These are phyloP conservation scores for Phylloporus rhodoxanthus DNA, from an alignment of 768 basidiomycete species.

Conservation along the genomic window DNA sequence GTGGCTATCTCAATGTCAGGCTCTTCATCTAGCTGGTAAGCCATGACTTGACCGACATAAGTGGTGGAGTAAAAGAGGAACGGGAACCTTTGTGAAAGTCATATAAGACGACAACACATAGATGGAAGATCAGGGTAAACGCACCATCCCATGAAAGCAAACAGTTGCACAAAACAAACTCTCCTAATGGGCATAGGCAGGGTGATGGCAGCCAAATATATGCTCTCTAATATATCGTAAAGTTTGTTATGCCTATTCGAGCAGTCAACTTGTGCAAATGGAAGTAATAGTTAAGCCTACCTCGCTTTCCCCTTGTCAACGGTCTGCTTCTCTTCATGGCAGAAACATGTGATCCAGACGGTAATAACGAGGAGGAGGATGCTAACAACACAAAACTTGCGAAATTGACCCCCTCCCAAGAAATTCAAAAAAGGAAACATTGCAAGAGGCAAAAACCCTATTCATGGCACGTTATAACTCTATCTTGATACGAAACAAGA, in stretches of 20 bases:
- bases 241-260: slow-evolving; percentile 42
- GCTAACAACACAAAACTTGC: slow-evolving; percentile 89
- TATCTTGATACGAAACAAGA: neutral
- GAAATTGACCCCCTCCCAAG: slow-evolving; percentile 88
- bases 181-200: slow-evolving; percentile 80
- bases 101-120: slow-evolving; percentile 7
- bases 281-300: slow-evolving; percentile 22
- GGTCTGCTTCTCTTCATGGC: slow-evolving; percentile 73
- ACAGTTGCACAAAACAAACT: slow-evolving; percentile 90
- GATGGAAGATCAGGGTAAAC: slow-evolving; percentile 17
- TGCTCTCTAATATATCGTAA: slow-evolving; percentile 73
- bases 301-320: slow-evolving; percentile 41
- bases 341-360: slow-evolving; percentile 85
- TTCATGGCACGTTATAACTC: slow-evolving; percentile 5
- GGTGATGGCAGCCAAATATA: slow-evolving; percentile 62
- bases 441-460: slow-evolving; percentile 85
- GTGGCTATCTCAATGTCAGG: slow-evolving; percentile 83
- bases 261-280: slow-evolving; percentile 1
- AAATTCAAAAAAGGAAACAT: slow-evolving; percentile 70
- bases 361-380: slow-evolving; percentile 73
- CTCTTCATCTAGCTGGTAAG: slow-evolving; percentile 62
- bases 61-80: slow-evolving; percentile 94
- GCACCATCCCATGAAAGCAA: slow-evolving; percentile 95
- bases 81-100: slow-evolving; percentile 61
- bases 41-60: slow-evolving; percentile 93